Percentiles rank a stretch among this genome's conserved stretches.
Evolutionary conservation across 2,329 filamentous ascomycete species (phyloP).

Genomic region (Fonsecaea pedrosoi): DNA sequence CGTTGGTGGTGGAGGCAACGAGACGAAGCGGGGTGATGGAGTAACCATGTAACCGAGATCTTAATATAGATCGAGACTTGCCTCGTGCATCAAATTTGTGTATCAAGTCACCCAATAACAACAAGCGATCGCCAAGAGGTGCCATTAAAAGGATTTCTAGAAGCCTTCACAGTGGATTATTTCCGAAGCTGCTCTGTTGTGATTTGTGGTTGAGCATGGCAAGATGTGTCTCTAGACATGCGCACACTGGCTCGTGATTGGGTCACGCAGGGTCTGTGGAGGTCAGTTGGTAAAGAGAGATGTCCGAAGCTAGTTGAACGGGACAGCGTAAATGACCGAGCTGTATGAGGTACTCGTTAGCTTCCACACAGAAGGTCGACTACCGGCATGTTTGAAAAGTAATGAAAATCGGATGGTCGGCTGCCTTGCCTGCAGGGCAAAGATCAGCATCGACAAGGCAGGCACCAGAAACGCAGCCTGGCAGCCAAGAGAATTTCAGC

Average conservation of each 20-base stretch:
- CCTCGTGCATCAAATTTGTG: background rate
- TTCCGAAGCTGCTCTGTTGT: background rate
- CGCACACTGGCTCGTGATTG: background rate
- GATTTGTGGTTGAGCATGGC: background rate
- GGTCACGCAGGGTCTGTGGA: background rate
- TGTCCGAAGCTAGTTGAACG: background rate
- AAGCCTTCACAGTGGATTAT: background rate
- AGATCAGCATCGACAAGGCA: background rate
- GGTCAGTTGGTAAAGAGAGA: background rate
- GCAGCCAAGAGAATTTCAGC: background rate
- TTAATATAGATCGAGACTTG: slow-evolving; percentile 9
- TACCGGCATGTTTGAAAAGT: background rate
- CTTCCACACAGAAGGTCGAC: background rate
- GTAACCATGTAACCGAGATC: background rate
- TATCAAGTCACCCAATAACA: background rate
- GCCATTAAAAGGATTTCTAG: background rate
- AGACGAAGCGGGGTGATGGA: background rate
- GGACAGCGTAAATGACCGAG: background rate
- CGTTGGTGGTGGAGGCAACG: background rate
- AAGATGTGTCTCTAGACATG: background rate
- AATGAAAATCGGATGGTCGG: background rate
- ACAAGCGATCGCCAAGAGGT: background rate
- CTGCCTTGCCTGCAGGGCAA: background rate
- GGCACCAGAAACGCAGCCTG: too few species aligned
- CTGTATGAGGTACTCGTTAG: background rate